Conservation (phyloP, 257 asterid species). For the Forsythia viridissima region DNA sequence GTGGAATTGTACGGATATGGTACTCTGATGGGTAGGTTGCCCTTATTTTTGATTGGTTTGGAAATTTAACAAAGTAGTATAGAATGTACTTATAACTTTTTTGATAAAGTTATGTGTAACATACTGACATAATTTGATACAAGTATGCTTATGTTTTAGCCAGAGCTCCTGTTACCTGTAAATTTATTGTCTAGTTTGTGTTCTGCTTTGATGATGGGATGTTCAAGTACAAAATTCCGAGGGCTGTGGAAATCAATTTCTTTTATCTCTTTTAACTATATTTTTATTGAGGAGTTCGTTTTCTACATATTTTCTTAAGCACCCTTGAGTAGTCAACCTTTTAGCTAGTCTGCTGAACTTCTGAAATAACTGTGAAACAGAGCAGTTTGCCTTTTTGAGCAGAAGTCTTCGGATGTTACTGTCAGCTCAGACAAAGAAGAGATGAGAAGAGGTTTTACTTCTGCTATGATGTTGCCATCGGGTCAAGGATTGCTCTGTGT, state of each 20-base stretch:
- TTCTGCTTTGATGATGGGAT: slow-evolving; percentile 6
- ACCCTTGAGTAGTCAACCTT: background rate
- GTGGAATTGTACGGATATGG: slow-evolving; percentile 93
- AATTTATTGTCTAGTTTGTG: slow-evolving; percentile 12
- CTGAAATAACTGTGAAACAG: slow-evolving; percentile 46
- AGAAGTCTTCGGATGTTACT: slow-evolving; percentile 77
- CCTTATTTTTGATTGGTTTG: background rate
- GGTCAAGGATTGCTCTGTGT: slow-evolving; percentile 78
- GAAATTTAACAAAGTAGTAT: background rate
- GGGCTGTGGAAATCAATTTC: background rate
- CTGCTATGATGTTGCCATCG: slow-evolving; percentile 80
- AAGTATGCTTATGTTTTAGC: background rate
- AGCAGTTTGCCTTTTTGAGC: slow-evolving; percentile 76
- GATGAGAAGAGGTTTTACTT: slow-evolving; percentile 76
- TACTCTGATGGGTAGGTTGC: slow-evolving; percentile 74
- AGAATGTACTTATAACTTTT: background rate
- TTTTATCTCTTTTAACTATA: slow-evolving; percentile 1
- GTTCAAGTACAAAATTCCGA: background rate
- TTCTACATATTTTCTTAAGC: slow-evolving; percentile 18
- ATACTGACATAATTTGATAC: background rate
- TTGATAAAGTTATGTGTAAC: background rate
- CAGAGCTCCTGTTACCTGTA: background rate
- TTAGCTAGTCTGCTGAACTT: slow-evolving; percentile 14
- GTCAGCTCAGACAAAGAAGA: slow-evolving; percentile 66
- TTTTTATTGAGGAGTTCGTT: background rate